Conservation (phyloP, 306 rosid species). For the Vigna mungo region DNA sequence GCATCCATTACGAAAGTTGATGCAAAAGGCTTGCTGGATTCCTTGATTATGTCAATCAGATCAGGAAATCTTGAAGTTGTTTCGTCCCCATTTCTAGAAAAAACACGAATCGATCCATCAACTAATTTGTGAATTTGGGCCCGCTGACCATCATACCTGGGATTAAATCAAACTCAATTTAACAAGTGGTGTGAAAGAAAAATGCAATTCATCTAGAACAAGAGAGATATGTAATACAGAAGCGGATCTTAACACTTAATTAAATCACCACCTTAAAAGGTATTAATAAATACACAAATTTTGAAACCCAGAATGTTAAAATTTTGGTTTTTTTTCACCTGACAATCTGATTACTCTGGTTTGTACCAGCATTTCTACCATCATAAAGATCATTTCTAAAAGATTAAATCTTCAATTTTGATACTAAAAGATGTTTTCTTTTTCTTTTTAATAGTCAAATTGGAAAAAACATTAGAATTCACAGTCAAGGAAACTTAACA, state of each 20-base stretch:
- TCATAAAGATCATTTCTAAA: background rate
- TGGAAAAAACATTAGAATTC: background rate
- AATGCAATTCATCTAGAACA: constrained; percentile 5
- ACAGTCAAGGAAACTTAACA: constrained; percentile 10
- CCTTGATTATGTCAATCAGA: constrained; percentile 66
- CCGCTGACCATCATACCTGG: constrained; percentile 96
- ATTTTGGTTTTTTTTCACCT: background rate
- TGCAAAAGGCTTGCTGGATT: constrained; percentile 72
- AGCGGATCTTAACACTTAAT: constrained; percentile 32
- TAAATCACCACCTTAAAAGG: background rate
- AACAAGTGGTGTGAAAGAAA: constrained; percentile 31
- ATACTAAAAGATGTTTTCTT: background rate
- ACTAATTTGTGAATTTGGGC: constrained; percentile 88
- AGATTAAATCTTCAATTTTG: background rate
- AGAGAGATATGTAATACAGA: constrained; percentile 31
- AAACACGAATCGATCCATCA: constrained; percentile 75
- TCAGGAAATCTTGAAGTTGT: constrained; percentile 88
- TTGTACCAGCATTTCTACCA: background rate
- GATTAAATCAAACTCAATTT: constrained; percentile 40
- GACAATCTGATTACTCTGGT: constrained; percentile 14
- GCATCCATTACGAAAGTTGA: constrained; percentile 79
- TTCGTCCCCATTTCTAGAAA: constrained; percentile 92
- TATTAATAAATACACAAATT: constrained; percentile 5
- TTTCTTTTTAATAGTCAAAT: background rate
- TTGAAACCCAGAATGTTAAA: background rate